Evolutionary conservation across 805 yeast genomes (phyloP).

Genomic region (Yarrowia porcina): DNA sequence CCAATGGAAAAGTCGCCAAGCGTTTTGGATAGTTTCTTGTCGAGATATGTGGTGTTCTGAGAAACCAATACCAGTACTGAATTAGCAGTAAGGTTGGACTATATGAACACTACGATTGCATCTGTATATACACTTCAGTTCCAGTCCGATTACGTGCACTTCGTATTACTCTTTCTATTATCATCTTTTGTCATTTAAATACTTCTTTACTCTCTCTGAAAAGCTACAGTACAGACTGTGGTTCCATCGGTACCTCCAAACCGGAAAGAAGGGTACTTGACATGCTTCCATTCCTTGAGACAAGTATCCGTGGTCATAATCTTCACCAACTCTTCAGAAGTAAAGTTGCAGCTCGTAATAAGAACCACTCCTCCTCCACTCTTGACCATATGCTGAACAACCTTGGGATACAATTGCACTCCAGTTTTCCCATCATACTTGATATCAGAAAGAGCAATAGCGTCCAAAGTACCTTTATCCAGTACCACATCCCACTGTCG

Average conservation of each 20-base stretch:
- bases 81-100: no score
- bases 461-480: constrained; percentile 96
- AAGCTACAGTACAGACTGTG: constrained; percentile 84
- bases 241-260: constrained; percentile 90
- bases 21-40: no score
- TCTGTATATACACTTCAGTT: no score
- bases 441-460: constrained; percentile 79
- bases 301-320: constrained; percentile 48
- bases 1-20: no score
- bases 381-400: constrained; percentile 56
- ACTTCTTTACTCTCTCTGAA: constrained; percentile 37
- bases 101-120: no score
- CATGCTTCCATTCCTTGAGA: constrained; percentile 58
- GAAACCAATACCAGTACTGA: no score
- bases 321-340: constrained; percentile 66
- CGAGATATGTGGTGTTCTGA: no score
- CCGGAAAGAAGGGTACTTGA: constrained; percentile 75
- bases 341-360: constrained; percentile 92
- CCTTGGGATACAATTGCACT: constrained; percentile 49
- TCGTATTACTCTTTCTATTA: no score
- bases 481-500: constrained; percentile 66
- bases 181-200: background rate
- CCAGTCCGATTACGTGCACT: no score
- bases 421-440: constrained; percentile 44
- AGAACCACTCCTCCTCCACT: constrained; percentile 56